Conservation (phyloP, 106 monocot genomes). For the Allium fistulosum region DNA sequence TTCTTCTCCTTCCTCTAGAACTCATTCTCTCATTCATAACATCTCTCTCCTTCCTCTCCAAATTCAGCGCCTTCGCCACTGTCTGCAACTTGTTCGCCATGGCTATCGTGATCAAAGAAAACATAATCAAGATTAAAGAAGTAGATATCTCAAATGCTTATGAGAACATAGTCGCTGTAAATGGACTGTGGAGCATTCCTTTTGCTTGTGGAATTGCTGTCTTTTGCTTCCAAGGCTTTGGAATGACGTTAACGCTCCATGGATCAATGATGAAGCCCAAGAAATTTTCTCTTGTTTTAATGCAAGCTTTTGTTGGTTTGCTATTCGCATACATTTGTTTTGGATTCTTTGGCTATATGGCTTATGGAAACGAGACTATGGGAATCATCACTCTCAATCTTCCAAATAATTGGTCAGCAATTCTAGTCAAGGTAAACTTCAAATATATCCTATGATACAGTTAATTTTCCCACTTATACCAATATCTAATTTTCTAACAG, state of each 20-base stretch:
- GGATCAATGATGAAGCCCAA: not conserved
- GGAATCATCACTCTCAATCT: conserved; percentile 1
- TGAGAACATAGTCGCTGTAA: not conserved
- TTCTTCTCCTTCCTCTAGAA: conserved; percentile 1
- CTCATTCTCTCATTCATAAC: conserved; percentile 4
- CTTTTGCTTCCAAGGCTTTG: conserved; percentile 3
- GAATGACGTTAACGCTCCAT: not conserved
- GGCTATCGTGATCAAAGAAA: conserved; percentile 4
- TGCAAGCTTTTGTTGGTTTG: not conserved
- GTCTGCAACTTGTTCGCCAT: conserved; percentile 10
- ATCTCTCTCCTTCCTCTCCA: conserved; percentile 6
- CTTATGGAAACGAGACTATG: conserved; percentile 1
- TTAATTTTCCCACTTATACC: too few species aligned
- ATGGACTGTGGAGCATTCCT: conserved; percentile 5
- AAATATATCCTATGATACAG: too few species aligned
- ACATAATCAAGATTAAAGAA: conserved; percentile 20
- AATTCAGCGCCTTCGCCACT: conserved; percentile 1
- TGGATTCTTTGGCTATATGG: not conserved
- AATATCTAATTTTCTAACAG: not conserved
- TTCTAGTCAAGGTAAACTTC: not conserved
- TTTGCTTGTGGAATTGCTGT: conserved; percentile 4
- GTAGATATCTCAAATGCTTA: too few species aligned
- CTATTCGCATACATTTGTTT: not conserved
- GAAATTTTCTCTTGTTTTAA: not conserved
- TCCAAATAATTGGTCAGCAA: not conserved